A percentile compares a stretch with the other conserved stretches of the same genome.
These are phyloP conservation scores for Cutaneotrichosporon mucoides DNA, from an alignment of 1,284 basidiomycete species.

Conservation along the genomic window DNA sequence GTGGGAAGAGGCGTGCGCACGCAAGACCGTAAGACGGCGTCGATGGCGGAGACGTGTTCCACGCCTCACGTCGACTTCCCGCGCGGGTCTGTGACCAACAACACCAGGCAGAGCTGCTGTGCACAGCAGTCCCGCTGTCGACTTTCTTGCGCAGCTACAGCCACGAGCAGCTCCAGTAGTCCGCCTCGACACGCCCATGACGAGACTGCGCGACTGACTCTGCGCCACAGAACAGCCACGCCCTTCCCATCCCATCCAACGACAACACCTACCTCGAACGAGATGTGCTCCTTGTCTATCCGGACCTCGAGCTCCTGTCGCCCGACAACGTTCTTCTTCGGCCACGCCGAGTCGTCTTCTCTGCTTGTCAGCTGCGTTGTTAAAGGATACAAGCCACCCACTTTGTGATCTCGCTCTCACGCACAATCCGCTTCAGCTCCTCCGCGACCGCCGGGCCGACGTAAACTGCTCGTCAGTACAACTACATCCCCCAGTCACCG, in stretches of 20 bases:
- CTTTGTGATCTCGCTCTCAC: conserved; percentile 93
- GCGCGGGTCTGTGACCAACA: no score
- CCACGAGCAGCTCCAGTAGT: no score
- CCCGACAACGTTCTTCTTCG: conserved; percentile 96
- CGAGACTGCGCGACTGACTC: no score
- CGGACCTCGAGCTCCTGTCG: conserved; percentile 96
- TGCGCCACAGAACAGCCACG: no score
- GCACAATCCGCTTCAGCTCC: conserved; percentile 91
- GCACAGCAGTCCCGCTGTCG: no score
- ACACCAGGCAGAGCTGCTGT: neutral
- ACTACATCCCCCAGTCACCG: no score
- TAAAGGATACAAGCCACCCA: conserved; percentile 47
- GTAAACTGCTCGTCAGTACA: conserved; percentile 65
- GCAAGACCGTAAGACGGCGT: no score
- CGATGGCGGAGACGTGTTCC: no score
- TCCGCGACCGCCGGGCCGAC: conserved; percentile 84
- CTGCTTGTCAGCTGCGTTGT: conserved; percentile 51
- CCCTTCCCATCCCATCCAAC: no score
- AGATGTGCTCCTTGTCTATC: conserved; percentile 90
- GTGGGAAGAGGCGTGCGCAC: neutral
- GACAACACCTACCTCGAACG: conserved; percentile 74
- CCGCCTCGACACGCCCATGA: no score
- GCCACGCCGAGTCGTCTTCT: conserved; percentile 98
- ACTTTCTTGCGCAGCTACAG: neutral
- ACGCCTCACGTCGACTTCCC: no score